Evolutionary conservation across 192 early-diverging fungal species (phyloP).

Genomic region (Podila verticillata): DNA sequence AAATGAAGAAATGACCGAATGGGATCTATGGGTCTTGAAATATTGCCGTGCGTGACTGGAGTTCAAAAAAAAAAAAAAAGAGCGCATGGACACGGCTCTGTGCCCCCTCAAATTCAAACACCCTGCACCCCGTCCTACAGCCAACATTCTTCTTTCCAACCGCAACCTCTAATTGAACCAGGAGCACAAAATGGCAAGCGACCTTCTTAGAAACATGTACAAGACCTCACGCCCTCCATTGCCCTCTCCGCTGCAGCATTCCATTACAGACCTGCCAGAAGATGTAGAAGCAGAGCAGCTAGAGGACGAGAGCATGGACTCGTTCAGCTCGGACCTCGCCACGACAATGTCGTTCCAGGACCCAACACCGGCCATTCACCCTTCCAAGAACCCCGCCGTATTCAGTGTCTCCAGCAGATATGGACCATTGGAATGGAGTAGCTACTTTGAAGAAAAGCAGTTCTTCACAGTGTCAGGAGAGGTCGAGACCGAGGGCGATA

Average conservation of each 20-base stretch:
- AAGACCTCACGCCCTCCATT: slow-evolving; percentile 47
- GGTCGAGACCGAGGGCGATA: slow-evolving; percentile 4
- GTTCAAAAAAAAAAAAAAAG: background rate
- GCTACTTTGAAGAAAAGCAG: slow-evolving; percentile 65
- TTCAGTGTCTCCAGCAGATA: slow-evolving; percentile 26
- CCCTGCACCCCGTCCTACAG: too few species aligned
- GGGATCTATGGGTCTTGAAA: too few species aligned
- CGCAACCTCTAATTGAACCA: too few species aligned
- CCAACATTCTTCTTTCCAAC: too few species aligned
- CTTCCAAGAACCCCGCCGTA: slow-evolving; percentile 17
- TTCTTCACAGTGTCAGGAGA: slow-evolving; percentile 39
- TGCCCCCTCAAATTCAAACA: too few species aligned
- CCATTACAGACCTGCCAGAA: slow-evolving; percentile 9
- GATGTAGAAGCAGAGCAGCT: background rate
- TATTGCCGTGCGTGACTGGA: background rate
- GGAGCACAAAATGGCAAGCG: slow-evolving; percentile 17
- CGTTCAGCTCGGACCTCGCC: background rate
- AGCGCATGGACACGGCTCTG: background rate
- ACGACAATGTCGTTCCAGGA: slow-evolving; percentile 7
- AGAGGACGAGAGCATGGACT: background rate
- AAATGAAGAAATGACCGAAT: too few species aligned
- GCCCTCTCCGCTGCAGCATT: slow-evolving; percentile 30
- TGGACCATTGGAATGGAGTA: slow-evolving; percentile 58
- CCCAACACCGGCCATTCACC: slow-evolving; percentile 29
- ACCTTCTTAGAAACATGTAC: slow-evolving; percentile 58